Conservation (phyloP, 208 protist genomes). For the Leishmania mexicana region DNA sequence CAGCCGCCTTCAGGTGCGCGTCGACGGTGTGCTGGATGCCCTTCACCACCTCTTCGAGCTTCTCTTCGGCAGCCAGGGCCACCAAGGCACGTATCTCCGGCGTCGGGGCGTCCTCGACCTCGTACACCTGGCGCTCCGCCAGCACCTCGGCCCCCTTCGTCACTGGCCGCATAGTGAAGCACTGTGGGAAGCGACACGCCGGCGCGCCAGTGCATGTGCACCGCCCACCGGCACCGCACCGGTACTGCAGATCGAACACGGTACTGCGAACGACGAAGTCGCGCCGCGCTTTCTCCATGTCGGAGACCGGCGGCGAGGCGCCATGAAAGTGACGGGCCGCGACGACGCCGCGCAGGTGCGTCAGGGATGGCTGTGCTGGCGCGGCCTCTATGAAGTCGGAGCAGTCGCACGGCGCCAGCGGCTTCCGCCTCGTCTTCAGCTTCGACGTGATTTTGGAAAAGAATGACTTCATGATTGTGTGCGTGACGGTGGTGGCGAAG, state of each 20-base stretch:
- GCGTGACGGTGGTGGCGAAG: background rate
- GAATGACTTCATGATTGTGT: slow-evolving; percentile 60
- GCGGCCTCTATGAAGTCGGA: slow-evolving; percentile 54
- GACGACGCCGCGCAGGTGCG: slow-evolving; percentile 50
- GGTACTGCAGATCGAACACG: slow-evolving; percentile 75
- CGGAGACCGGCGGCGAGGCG: slow-evolving; percentile 22
- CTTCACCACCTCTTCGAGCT: slow-evolving; percentile 54
- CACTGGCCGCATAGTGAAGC: slow-evolving; percentile 74
- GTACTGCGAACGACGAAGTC: slow-evolving; percentile 47
- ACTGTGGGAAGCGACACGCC: slow-evolving; percentile 72
- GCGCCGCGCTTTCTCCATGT: slow-evolving; percentile 30
- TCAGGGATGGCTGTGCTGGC: slow-evolving; percentile 41
- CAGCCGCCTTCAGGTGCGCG: slow-evolving; percentile 32
- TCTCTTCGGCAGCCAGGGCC: slow-evolving; percentile 46
- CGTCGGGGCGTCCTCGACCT: slow-evolving; percentile 62
- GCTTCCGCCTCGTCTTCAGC: slow-evolving; percentile 54
- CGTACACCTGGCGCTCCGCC: slow-evolving; percentile 60
- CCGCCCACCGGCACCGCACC: slow-evolving; percentile 75
- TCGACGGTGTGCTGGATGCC: slow-evolving; percentile 57
- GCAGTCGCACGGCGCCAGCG: slow-evolving; percentile 64
- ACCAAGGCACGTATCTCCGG: slow-evolving; percentile 53
- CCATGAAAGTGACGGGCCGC: slow-evolving; percentile 35
- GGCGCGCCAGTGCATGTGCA: slow-evolving; percentile 55
- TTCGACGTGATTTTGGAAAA: slow-evolving; percentile 49
- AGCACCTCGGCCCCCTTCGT: slow-evolving; percentile 77